Conservation (phyloP, 306 rosid species). For the Vicia sativa region DNA sequence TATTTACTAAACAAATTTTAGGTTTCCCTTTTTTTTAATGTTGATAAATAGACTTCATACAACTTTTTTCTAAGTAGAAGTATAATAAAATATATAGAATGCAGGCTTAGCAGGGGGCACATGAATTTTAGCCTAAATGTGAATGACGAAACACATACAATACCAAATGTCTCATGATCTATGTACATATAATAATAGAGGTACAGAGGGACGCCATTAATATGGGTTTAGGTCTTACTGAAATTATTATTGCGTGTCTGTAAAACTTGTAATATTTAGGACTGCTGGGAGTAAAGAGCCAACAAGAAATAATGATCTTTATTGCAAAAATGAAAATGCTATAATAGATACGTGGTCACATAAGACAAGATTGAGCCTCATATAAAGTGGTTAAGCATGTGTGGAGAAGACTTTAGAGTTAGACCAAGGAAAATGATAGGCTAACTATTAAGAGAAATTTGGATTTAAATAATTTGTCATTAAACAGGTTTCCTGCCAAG, state of each 20-base stretch:
- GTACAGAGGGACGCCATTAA: neutral
- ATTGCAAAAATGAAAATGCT: neutral
- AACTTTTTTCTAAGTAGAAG: neutral
- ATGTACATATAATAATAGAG: neutral
- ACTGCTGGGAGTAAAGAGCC: conserved; percentile 2
- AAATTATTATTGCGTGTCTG: neutral
- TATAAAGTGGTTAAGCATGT: neutral
- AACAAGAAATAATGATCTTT: neutral
- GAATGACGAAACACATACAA: conserved; percentile 1
- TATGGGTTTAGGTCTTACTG: neutral
- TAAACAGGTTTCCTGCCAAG: neutral
- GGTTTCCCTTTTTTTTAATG: conserved; percentile 10
- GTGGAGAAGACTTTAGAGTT: neutral
- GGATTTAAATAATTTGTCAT: neutral
- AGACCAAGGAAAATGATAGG: neutral
- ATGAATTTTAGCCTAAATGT: neutral
- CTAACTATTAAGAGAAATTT: neutral
- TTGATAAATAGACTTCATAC: conserved; percentile 10
- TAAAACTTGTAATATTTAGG: neutral
- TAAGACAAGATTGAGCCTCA: neutral
- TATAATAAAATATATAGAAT: neutral
- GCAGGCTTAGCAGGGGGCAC: neutral
- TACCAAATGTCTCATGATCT: neutral
- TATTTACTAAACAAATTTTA: conserved; percentile 6
- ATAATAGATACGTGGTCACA: neutral